Percentiles rank a stretch among this genome's conserved stretches.
These are phyloP conservation scores for Ambispora gerdemannii DNA, from an alignment of 192 early-diverging fungal species.

Conservation along the genomic window DNA sequence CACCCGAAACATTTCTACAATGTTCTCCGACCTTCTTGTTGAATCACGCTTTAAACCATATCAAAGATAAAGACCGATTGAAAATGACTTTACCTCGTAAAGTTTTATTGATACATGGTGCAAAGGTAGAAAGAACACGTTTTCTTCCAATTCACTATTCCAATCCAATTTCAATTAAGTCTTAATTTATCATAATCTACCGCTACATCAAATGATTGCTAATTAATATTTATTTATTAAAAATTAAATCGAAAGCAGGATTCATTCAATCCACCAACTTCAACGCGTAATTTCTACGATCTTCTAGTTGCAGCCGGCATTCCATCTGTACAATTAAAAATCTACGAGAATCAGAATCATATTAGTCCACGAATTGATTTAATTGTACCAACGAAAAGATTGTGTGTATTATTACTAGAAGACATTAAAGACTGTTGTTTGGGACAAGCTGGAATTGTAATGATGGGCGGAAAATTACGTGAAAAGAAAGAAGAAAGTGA, in stretches of 20 bases:
- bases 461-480: slow-evolving; percentile 14
- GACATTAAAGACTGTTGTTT: slow-evolving; percentile 26
- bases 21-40: slow-evolving; percentile 28
- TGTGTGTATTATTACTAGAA: slow-evolving; percentile 16
- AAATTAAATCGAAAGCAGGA: background rate
- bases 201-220: too few relatives aligned
- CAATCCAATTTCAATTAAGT: too few relatives aligned
- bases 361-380: slow-evolving; percentile 28
- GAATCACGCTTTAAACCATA: background rate
- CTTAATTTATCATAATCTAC: too few relatives aligned
- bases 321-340: slow-evolving; percentile 20
- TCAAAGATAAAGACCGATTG: background rate
- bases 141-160: background rate
- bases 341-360: slow-evolving; percentile 13
- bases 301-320: slow-evolving; percentile 7
- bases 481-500: slow-evolving; percentile 18
- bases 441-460: background rate
- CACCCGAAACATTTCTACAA: slow-evolving; percentile 23
- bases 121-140: slow-evolving; percentile 20
- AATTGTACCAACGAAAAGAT: slow-evolving; percentile 24
- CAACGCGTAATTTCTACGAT: slow-evolving; percentile 11
- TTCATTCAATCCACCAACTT: slow-evolving; percentile 11
- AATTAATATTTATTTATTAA: background rate
- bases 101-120: slow-evolving; percentile 24
- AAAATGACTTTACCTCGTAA: slow-evolving; percentile 20